phyloP scores from a whole-genome alignment of 1,284 basidiomycete species.

The Lentinula novae-zelandiae region DNA sequence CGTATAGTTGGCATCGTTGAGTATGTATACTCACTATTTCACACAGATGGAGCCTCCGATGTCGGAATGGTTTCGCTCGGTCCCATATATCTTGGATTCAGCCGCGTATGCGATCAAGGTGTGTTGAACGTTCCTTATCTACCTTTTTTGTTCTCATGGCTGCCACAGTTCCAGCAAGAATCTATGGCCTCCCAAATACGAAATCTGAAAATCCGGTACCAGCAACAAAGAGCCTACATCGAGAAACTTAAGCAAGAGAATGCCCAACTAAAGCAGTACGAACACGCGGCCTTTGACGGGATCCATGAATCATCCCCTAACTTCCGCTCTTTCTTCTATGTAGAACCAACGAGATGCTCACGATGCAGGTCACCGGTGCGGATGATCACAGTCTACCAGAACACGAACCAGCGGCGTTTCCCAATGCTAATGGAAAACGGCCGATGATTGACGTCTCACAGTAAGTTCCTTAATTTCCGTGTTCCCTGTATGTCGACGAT shows the following conservation, averaged over 20 bases:
- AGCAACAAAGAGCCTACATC: slow-evolving; percentile 48
- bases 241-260: slow-evolving; percentile 44
- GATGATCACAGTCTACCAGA: slow-evolving; percentile 20
- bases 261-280: slow-evolving; percentile 58
- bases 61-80: slow-evolving; percentile 71
- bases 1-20: not conserved
- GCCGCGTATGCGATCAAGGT: slow-evolving; percentile 67
- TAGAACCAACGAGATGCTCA: slow-evolving; percentile 50
- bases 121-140: slow-evolving; percentile 4
- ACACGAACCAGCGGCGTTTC: slow-evolving; percentile 30
- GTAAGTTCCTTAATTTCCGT: slow-evolving; percentile 30
- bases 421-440: slow-evolving; percentile 65
- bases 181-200: slow-evolving; percentile 64
- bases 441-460: slow-evolving; percentile 41
- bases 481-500: not conserved
- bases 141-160: slow-evolving; percentile 8
- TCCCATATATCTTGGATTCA: slow-evolving; percentile 57
- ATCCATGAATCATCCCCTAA: not conserved
- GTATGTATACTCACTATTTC: not conserved
- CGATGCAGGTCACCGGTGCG: slow-evolving; percentile 6
- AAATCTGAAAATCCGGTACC: slow-evolving; percentile 51
- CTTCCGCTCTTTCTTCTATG: slow-evolving; percentile 10
- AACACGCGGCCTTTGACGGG: not conserved
- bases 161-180: slow-evolving; percentile 68
- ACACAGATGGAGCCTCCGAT: slow-evolving; percentile 65